Evolutionary conservation across 2,329 filamentous ascomycete genomes (phyloP).

Genomic region (Didymella lethalis): DNA sequence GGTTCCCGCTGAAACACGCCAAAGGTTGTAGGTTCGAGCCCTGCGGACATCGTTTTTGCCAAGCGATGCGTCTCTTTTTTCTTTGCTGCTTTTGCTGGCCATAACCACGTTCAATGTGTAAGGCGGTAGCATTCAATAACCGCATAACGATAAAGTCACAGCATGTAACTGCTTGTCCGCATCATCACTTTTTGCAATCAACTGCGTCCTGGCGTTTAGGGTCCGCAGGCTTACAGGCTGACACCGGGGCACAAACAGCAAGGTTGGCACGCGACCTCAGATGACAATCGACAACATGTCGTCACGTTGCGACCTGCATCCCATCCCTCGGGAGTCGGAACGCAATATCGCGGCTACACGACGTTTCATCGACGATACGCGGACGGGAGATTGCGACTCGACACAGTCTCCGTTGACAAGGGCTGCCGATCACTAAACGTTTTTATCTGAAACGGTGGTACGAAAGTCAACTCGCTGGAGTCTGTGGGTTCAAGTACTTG

Average conservation of each 20-base stretch:
- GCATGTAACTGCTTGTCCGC: not conserved
- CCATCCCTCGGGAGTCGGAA: conserved; percentile 11
- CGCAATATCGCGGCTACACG: conserved; percentile 3
- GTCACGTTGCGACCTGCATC: conserved; percentile 5
- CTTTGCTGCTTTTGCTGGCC: not conserved
- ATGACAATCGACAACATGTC: conserved; percentile 22
- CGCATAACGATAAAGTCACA: not conserved
- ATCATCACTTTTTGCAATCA: conserved; percentile 2
- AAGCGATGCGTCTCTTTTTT: too few relatives aligned
- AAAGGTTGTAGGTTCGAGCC: conserved; percentile 36
- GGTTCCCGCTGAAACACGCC: conserved; percentile 27
- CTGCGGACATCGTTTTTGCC: conserved; percentile 6
- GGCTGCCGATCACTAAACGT: conserved; percentile 17
- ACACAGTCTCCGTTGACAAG: conserved; percentile 7
- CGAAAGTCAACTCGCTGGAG: conserved; percentile 9
- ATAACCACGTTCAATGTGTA: not conserved
- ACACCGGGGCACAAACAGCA: not conserved
- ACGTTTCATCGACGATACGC: conserved; percentile 12
- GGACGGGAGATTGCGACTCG: conserved; percentile 23
- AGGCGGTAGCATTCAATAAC: not conserved
- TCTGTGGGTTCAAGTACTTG: conserved; percentile 17
- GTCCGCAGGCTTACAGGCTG: not conserved
- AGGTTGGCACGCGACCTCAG: conserved; percentile 8
- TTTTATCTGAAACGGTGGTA: conserved; percentile 23
- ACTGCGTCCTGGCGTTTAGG: not conserved